These are phyloP conservation scores for Bocquillonia castaneifolia DNA, from an alignment of 441 rosid genomes.

Conservation along the genomic window DNA sequence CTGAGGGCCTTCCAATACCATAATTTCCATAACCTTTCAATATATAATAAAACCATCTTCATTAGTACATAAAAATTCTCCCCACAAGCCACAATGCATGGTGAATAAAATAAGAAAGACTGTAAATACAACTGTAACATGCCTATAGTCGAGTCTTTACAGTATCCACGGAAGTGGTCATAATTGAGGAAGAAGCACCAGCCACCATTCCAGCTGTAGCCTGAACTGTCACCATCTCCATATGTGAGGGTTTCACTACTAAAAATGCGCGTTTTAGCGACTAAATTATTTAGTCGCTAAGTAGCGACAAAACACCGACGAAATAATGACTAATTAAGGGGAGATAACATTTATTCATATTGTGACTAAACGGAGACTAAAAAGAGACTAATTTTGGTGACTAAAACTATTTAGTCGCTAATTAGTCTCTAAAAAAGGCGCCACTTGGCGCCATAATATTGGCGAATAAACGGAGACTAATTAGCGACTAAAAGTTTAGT, in stretches of 20 bases:
- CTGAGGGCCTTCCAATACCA: slow-evolving; percentile 58
- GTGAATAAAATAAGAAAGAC: not conserved
- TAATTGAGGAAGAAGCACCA: slow-evolving; percentile 57
- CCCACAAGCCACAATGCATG: not conserved
- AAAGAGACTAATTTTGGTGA: too few relatives aligned
- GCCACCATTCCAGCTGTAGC: slow-evolving; percentile 58
- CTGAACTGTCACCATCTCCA: slow-evolving; percentile 56
- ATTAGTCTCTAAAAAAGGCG: too few relatives aligned
- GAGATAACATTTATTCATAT: too few relatives aligned
- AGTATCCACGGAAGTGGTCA: slow-evolving; percentile 61
- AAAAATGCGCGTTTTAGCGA: too few relatives aligned
- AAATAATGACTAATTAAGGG: too few relatives aligned
- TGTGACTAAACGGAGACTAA: too few relatives aligned
- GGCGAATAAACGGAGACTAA: too few relatives aligned
- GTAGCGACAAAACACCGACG: too few relatives aligned
- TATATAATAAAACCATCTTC: slow-evolving; percentile 15
- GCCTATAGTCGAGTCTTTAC: slow-evolving; percentile 69
- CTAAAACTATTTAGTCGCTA: too few relatives aligned
- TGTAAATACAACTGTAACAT: not conserved
- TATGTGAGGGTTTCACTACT: slow-evolving; percentile 63
- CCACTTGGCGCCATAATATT: too few relatives aligned
- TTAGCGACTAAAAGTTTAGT: too few relatives aligned
- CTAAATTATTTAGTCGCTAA: too few relatives aligned
- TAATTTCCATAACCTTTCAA: slow-evolving; percentile 59
- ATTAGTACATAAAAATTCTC: slow-evolving; percentile 22